Percentiles rank a stretch among this genome's conserved stretches.
These are phyloP conservation scores for Hyaloscypha finlandica DNA, from an alignment of 495 filamentous ascomycete genomes.

Conservation along the genomic window DNA sequence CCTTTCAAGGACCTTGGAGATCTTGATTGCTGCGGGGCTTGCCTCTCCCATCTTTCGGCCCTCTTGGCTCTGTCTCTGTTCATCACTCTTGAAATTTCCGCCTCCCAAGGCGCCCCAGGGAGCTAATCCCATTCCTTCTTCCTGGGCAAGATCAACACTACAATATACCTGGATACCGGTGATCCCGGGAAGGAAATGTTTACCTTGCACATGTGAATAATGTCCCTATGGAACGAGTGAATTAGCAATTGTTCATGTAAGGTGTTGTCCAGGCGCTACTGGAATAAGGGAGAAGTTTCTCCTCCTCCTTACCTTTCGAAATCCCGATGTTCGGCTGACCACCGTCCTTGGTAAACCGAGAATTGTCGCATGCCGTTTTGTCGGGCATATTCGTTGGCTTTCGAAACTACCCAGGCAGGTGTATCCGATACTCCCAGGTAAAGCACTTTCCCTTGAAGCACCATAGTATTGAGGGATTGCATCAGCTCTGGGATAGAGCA, in stretches of 20 bases:
- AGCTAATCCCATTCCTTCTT: slow-evolving; percentile 69
- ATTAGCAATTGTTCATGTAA: not conserved
- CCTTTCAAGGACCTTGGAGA: slow-evolving; percentile 58
- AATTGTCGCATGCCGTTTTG: slow-evolving; percentile 65
- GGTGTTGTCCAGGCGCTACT: not conserved
- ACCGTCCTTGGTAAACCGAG: slow-evolving; percentile 66
- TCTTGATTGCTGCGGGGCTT: slow-evolving; percentile 43
- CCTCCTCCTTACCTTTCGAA: slow-evolving; percentile 46
- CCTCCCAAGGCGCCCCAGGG: slow-evolving; percentile 66
- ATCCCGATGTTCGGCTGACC: slow-evolving; percentile 62
- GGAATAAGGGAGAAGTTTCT: not conserved
- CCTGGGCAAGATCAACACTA: slow-evolving; percentile 14
- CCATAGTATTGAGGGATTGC: slow-evolving; percentile 63
- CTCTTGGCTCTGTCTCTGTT: slow-evolving; percentile 37
- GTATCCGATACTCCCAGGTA: slow-evolving; percentile 72
- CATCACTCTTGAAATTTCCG: slow-evolving; percentile 63
- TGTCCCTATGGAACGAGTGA: slow-evolving; percentile 45
- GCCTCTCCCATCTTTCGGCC: slow-evolving; percentile 24
- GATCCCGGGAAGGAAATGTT: not conserved
- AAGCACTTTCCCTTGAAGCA: slow-evolving; percentile 63
- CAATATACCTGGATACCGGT: not conserved
- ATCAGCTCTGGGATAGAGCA: slow-evolving; percentile 65
- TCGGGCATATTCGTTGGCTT: slow-evolving; percentile 69
- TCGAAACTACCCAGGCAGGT: slow-evolving; percentile 69
- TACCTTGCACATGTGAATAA: slow-evolving; percentile 61